These are phyloP conservation scores for Salmacisia buchloeana DNA, from an alignment of 1,284 basidiomycete species.

Conservation along the genomic window DNA sequence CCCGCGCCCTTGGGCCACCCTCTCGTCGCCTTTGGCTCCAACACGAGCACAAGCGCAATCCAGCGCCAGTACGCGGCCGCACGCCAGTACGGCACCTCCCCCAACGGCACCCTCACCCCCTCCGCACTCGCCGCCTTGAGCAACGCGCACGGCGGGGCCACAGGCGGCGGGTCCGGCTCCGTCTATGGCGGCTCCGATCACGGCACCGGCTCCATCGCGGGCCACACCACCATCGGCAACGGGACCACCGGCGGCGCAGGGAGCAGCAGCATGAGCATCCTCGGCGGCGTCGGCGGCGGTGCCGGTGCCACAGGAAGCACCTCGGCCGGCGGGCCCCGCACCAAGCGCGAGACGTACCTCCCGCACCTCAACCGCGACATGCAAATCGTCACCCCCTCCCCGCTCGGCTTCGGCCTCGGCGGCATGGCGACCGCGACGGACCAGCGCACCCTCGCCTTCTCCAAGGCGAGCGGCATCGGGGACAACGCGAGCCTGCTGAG, in stretches of 20 bases:
- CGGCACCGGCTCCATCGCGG: too few relatives aligned
- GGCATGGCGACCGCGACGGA: constrained; percentile 33
- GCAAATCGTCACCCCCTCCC: constrained; percentile 39
- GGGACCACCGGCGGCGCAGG: background rate
- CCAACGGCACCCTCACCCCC: background rate
- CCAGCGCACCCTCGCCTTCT: constrained; percentile 38
- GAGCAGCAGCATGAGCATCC: background rate
- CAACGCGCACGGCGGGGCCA: background rate
- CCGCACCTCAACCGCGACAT: constrained; percentile 42
- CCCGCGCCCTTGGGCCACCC: background rate
- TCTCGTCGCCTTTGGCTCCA: background rate
- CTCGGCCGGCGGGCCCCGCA: constrained; percentile 5
- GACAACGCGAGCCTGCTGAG: background rate
- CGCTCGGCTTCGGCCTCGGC: constrained; percentile 35
- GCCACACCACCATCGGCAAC: too few relatives aligned
- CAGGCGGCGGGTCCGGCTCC: background rate
- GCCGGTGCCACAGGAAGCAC: background rate
- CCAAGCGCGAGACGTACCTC: constrained; percentile 33
- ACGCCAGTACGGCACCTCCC: background rate
- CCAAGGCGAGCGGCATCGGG: constrained; percentile 30
- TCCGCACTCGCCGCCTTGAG: background rate
- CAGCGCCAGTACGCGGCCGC: background rate
- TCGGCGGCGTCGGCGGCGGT: background rate
- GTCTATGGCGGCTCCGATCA: background rate
- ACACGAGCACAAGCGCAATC: background rate